These are phyloP conservation scores for Irpex rosettiformis DNA, from an alignment of 1,284 basidiomycete species.

Conservation along the genomic window DNA sequence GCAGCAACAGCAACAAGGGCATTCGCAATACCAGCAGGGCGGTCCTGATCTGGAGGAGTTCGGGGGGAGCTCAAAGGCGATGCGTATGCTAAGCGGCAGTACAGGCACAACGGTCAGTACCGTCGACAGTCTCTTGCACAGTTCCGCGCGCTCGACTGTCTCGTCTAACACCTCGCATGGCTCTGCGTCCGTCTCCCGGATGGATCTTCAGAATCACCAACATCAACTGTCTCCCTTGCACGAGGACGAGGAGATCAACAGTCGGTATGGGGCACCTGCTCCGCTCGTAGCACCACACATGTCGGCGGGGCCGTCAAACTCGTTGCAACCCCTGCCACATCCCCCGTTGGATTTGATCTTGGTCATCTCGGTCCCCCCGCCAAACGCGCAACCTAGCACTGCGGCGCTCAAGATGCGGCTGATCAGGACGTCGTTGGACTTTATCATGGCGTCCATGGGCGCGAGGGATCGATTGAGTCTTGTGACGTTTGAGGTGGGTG, in stretches of 20 bases:
- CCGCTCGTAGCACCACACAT: slow-evolving; percentile 71
- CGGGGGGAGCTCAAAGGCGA: slow-evolving; percentile 68
- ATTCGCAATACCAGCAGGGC: slow-evolving; percentile 23
- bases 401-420: slow-evolving; percentile 83
- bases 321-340: slow-evolving; percentile 76
- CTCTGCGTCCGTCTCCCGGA: slow-evolving; percentile 27
- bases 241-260: slow-evolving; percentile 60
- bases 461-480: slow-evolving; percentile 78
- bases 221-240: slow-evolving; percentile 56
- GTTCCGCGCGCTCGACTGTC: slow-evolving; percentile 60
- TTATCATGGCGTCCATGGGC: slow-evolving; percentile 74
- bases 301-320: slow-evolving; percentile 74
- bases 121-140: slow-evolving; percentile 64
- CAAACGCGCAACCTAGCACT: slow-evolving; percentile 68
- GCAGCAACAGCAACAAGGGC: slow-evolving; percentile 29
- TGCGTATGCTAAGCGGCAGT: slow-evolving; percentile 75
- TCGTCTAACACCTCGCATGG: slow-evolving; percentile 71
- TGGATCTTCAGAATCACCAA: slow-evolving; percentile 15
- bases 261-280: slow-evolving; percentile 50
- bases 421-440: slow-evolving; percentile 82
- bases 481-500: slow-evolving; percentile 86
- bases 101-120: slow-evolving; percentile 62
- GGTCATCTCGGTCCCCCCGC: slow-evolving; percentile 83
- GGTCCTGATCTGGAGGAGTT: slow-evolving; percentile 71
- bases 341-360: slow-evolving; percentile 90